Percentiles rank a stretch among this genome's conserved stretches.
Evolutionary conservation across 1,139 yeast species (phyloP).

Genomic region (Taphrina flavorubra): DNA sequence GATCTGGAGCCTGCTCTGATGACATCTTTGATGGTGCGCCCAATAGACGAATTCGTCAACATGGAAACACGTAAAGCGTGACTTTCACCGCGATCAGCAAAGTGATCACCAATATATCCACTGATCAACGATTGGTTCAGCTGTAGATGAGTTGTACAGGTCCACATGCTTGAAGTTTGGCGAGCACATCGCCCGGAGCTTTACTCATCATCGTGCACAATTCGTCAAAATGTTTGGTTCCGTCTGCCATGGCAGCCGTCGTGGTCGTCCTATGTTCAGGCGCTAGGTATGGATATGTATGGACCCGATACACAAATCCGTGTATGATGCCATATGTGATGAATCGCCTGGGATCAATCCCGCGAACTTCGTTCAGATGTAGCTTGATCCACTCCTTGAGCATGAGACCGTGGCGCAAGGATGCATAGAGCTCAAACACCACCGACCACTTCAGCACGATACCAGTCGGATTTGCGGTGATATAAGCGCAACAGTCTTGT

Average conservation of each 20-base stretch:
- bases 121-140: slow-evolving; percentile 13
- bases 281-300: slow-evolving; percentile 70
- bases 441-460: slow-evolving; percentile 59
- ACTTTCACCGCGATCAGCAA: too few species aligned
- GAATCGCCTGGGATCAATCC: slow-evolving; percentile 81
- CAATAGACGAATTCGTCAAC: too few species aligned
- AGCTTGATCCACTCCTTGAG: slow-evolving; percentile 80
- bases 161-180: slow-evolving; percentile 42
- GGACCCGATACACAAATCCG: slow-evolving; percentile 79
- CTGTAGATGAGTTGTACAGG: slow-evolving; percentile 44
- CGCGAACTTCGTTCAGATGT: slow-evolving; percentile 63
- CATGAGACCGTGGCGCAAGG: slow-evolving; percentile 69
- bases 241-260: slow-evolving; percentile 60
- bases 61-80: too few species aligned
- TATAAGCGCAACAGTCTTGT: slow-evolving; percentile 85
- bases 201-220: slow-evolving; percentile 71
- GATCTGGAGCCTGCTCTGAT: too few species aligned
- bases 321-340: slow-evolving; percentile 84
- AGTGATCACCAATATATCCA: too few species aligned
- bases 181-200: slow-evolving; percentile 60
- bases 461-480: slow-evolving; percentile 49
- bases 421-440: slow-evolving; percentile 67
- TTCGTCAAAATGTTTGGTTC: slow-evolving; percentile 70
- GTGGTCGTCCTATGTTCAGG: slow-evolving; percentile 53
- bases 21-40: too few species aligned